phyloP scores from a whole-genome alignment of 225 moss, liverwort and hornwort genomes.

The Neckera pumila region DNA sequence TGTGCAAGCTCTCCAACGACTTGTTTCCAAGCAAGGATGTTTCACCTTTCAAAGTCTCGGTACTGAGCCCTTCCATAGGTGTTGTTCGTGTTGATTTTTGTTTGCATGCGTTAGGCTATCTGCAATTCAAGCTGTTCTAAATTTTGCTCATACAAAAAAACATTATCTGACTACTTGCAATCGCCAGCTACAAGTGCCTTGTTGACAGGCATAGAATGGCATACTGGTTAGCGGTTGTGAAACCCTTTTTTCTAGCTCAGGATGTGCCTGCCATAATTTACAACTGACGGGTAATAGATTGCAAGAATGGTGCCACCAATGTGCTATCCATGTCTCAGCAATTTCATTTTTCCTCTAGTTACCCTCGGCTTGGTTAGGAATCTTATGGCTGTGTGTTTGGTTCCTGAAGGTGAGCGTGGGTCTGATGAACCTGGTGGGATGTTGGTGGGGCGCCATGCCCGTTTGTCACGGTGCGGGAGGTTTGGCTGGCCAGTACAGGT shows the following conservation, averaged over 20 bases:
- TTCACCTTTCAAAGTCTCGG: constrained; percentile 53
- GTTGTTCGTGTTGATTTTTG: neutral
- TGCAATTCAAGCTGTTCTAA: neutral
- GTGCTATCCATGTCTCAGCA: neutral
- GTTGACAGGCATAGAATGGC: neutral
- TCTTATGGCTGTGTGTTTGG: neutral
- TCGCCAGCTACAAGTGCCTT: neutral
- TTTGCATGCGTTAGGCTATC: neutral
- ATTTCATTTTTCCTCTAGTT: neutral
- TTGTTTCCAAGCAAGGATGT: constrained; percentile 63
- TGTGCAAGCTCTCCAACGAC: constrained; percentile 73
- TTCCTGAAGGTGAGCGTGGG: constrained; percentile 60
- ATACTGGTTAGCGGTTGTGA: neutral
- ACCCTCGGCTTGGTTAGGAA: neutral
- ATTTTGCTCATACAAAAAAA: neutral
- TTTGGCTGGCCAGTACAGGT: constrained; percentile 76
- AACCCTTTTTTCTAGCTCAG: neutral
- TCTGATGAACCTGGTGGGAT: constrained; percentile 77
- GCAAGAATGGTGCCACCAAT: neutral
- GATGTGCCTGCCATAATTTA: neutral
- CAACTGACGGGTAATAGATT: neutral
- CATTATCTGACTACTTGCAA: neutral
- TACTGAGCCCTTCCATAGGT: neutral
- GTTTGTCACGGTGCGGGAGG: constrained; percentile 85
- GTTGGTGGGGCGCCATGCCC: constrained; percentile 93